Evolutionary conservation across 2,329 filamentous ascomycete species (phyloP), one percentile per base, ranked within the genome.

Genomic region (Cryphonectria parasitica): DNA sequence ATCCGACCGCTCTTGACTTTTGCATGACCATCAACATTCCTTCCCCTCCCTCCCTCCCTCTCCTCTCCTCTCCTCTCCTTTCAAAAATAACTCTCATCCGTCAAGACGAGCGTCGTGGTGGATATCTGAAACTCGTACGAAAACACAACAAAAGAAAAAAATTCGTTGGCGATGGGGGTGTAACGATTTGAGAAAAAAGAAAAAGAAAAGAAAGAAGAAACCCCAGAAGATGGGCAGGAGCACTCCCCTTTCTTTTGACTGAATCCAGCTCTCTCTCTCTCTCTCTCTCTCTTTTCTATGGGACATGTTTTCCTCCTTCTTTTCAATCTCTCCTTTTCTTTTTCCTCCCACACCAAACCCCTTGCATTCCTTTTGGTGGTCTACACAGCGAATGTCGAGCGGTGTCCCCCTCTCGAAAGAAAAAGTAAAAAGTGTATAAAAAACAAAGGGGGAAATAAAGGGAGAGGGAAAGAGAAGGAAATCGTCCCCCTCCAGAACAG

Each of bases 261-360:
- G 28, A n/a, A 39, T 39, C 64, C 7, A 60, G 34, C 64, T 52
- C 64, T 66, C 41, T 39, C 22, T 49, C 7, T 19, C 7, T 49
- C n/a, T 6, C 34, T 49, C 22, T 49, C 3, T 4, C 34, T n/a
- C 3, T n/a, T 49, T 3, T 70, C 66, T 70, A 68, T 68, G 31
- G 39, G 58, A 31, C 64, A 19, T 64, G 67, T 52, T 62, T 34
- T 68, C 31, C 34, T 6, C 39, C 41, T 10, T 22, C 8, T 56
- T 41, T 41, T 58, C n/a, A n/a, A n/a, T 43, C 39, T 10, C 31
- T 39, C n/a, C 22, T 49, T 49, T 49, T 10, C 22, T 11, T 70
- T 70, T 49, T 49, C 54, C 41, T 1, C 22, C 36, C 11, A 13
- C 11, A 13, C 11, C 39, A 28, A 39, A 39, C 36, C 36, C 8